Percentiles rank a stretch among this genome's conserved stretches.
Conservation (phyloP, 106 monocot genomes). For the Dendrobium catenatum region DNA sequence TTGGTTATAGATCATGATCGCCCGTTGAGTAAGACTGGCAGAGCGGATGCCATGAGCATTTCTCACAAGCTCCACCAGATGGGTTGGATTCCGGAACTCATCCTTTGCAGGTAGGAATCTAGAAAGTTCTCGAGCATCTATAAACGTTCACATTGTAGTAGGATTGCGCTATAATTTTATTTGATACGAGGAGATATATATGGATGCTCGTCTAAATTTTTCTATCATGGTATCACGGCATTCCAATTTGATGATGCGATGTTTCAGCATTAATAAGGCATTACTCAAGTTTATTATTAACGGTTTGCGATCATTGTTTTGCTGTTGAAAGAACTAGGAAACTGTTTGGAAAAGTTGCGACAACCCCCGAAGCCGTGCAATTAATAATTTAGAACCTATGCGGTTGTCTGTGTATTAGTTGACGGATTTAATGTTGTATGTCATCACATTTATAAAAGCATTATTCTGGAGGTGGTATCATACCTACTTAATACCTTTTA, state of each 20-base stretch:
- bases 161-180: not conserved
- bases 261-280: not conserved
- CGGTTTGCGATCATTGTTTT: not conserved
- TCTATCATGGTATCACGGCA: not conserved
- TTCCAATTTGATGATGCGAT: not conserved
- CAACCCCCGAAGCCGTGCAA: not conserved
- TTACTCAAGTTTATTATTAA: not conserved
- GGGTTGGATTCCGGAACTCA: slow-evolving; percentile 88
- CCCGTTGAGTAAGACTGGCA: slow-evolving; percentile 61
- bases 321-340: not conserved
- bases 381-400: not conserved
- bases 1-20: slow-evolving; percentile 68
- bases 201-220: not conserved
- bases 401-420: not conserved
- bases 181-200: not conserved
- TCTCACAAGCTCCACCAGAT: slow-evolving; percentile 71
- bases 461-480: not conserved
- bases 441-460: not conserved
- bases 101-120: slow-evolving; percentile 64
- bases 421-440: not conserved
- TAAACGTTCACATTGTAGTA: not conserved
- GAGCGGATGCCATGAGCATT: slow-evolving; percentile 47
- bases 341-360: not conserved
- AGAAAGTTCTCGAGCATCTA: not conserved
- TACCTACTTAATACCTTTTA: not conserved